Conservation (phyloP, 139 green algal species). For the Edaphochlamys debaryana region DNA sequence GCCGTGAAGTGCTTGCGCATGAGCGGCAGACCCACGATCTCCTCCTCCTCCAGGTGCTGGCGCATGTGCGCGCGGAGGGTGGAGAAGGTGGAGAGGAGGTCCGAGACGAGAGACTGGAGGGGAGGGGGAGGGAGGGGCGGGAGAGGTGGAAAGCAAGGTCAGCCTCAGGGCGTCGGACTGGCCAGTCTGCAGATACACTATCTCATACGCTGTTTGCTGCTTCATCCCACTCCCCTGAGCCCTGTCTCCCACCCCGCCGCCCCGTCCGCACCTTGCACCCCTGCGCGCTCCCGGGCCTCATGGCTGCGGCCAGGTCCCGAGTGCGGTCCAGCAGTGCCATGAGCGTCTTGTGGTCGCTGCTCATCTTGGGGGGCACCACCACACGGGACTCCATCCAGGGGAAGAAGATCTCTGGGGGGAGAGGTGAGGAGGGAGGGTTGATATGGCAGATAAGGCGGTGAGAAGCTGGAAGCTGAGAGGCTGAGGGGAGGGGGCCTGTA, state of each 20-base stretch:
- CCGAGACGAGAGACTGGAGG: background rate
- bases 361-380: slow-evolving; percentile 3
- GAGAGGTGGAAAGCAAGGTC: background rate
- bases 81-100: slow-evolving; percentile 1
- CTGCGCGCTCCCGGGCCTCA: background rate
- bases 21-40: slow-evolving; percentile 21
- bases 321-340: background rate
- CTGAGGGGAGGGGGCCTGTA: too few species aligned
- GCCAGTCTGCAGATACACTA: too few species aligned
- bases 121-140: too few species aligned
- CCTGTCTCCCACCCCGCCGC: too few species aligned
- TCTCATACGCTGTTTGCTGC: too few species aligned
- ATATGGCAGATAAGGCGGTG: too few species aligned
- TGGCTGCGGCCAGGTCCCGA: background rate
- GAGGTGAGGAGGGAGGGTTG: too few species aligned
- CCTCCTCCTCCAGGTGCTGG: slow-evolving; percentile 36
- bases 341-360: slow-evolving; percentile 7
- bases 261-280: slow-evolving; percentile 3
- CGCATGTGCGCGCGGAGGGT: slow-evolving; percentile 2
- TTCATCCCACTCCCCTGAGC: background rate
- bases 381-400: slow-evolving; percentile 14
- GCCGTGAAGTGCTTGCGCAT: too few species aligned
- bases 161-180: too few species aligned
- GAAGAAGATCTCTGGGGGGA: slow-evolving; percentile 8
- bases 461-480: too few species aligned